Conservation (phyloP, 208 protist genomes). For the Leishmania mexicana region DNA sequence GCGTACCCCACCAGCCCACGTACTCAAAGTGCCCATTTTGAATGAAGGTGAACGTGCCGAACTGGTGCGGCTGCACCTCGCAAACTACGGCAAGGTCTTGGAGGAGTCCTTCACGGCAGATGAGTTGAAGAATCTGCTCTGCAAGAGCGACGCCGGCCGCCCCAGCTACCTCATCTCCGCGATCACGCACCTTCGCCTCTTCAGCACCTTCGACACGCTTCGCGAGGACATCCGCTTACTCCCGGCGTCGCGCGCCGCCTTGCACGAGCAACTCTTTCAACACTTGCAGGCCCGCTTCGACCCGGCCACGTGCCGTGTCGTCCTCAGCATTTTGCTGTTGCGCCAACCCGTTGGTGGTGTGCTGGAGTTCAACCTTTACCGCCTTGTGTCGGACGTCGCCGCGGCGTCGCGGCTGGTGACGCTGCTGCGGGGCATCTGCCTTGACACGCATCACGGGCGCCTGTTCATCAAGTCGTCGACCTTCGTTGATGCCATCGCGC, state of each 20-base stretch:
- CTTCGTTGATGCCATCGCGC: constrained; percentile 60
- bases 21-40: constrained; percentile 49
- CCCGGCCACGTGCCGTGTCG: constrained; percentile 40
- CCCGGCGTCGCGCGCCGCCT: constrained; percentile 50
- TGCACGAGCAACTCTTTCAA: constrained; percentile 55
- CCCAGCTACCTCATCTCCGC: constrained; percentile 73
- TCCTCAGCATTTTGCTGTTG: constrained; percentile 73
- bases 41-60: constrained; percentile 59
- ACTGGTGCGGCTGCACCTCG: constrained; percentile 78
- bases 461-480: constrained; percentile 49
- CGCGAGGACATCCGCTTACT: constrained; percentile 70
- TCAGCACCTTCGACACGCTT: constrained; percentile 84
- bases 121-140: constrained; percentile 68
- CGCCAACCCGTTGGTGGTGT: constrained; percentile 60
- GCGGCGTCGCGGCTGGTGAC: constrained; percentile 72
- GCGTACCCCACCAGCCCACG: constrained; percentile 42
- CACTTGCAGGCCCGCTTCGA: constrained; percentile 65
- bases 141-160: constrained; percentile 65
- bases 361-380: constrained; percentile 83
- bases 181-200: constrained; percentile 78
- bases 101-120: constrained; percentile 74
- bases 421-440: constrained; percentile 70
- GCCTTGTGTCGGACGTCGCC: constrained; percentile 75
- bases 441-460: constrained; percentile 42
- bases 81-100: constrained; percentile 75